phyloP scores from a whole-genome alignment of 768 basidiomycete genomes.

The Auricularia sp. region DNA sequence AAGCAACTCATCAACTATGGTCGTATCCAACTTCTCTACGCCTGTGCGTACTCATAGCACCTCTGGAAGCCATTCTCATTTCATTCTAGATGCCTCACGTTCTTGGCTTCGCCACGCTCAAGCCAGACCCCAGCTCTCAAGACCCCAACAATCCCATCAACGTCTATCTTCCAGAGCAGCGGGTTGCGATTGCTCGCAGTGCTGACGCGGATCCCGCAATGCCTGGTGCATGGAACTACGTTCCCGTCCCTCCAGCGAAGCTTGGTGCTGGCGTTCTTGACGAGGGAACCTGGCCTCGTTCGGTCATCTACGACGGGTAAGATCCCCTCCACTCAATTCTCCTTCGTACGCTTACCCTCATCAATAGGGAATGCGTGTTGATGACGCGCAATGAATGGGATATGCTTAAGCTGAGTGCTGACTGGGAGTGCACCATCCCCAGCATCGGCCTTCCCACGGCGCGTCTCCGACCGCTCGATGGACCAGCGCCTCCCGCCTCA shows the following conservation, averaged over 20 bases:
- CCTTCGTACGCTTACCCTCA: background rate
- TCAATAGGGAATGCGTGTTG: background rate
- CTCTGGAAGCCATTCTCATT: too few relatives aligned
- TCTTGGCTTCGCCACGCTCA: background rate
- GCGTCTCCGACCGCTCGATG: background rate
- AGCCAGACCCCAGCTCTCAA: background rate
- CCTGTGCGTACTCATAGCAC: too few relatives aligned
- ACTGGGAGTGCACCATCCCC: background rate
- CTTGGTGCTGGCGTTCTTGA: background rate
- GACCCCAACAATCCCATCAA: background rate
- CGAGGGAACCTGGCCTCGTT: background rate
- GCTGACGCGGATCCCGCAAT: background rate
- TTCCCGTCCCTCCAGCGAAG: background rate
- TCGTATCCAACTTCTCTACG: too few relatives aligned
- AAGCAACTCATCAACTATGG: too few relatives aligned
- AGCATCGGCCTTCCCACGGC: background rate
- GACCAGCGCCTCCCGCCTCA: background rate
- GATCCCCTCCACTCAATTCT: background rate
- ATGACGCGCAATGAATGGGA: background rate
- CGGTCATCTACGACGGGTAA: background rate
- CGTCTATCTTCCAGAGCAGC: background rate
- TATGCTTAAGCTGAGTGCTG: background rate
- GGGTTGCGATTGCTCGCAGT: background rate
- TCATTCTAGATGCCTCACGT: background rate
- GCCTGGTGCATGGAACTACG: background rate